A percentile compares a stretch with the other conserved stretches of the same genome.
Evolutionary conservation across 106 monocot species (phyloP).

Genomic region (Dioscorea alata): DNA sequence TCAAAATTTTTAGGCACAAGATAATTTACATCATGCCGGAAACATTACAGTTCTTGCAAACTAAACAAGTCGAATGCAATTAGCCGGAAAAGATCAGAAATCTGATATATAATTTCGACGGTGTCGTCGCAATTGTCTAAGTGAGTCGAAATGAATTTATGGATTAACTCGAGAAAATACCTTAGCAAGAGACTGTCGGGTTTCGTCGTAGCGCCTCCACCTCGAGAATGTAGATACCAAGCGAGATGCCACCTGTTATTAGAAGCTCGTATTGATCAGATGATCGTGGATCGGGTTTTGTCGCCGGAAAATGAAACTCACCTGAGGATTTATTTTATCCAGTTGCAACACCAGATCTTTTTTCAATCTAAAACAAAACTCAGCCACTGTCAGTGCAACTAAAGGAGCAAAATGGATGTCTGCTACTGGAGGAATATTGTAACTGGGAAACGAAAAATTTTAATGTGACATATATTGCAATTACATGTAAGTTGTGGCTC

Average conservation of each 20-base stretch:
- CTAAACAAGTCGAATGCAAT: no score
- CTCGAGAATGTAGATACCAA: constrained; percentile 94
- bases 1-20: no score
- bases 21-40: no score
- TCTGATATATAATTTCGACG: no score
- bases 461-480: no score
- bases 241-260: constrained; percentile 79
- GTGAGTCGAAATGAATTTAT: no score
- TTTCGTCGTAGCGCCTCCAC: constrained; percentile 89
- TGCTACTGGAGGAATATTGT: constrained; percentile 95
- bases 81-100: no score
- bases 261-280: background rate
- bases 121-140: no score
- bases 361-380: no score
- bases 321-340: constrained; percentile 97
- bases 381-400: constrained; percentile 92
- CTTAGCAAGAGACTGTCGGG: constrained; percentile 80
- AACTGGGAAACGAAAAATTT: constrained; percentile 36
- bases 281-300: background rate
- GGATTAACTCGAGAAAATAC: constrained; percentile 17
- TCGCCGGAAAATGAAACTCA: constrained; percentile 3
- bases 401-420: constrained; percentile 99
- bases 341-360: constrained; percentile 84
- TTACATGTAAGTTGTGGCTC: background rate
- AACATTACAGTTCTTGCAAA: no score